These are phyloP conservation scores for Suhomyces bolitotheri DNA, from an alignment of 1,139 yeast species.

Conservation along the genomic window DNA sequence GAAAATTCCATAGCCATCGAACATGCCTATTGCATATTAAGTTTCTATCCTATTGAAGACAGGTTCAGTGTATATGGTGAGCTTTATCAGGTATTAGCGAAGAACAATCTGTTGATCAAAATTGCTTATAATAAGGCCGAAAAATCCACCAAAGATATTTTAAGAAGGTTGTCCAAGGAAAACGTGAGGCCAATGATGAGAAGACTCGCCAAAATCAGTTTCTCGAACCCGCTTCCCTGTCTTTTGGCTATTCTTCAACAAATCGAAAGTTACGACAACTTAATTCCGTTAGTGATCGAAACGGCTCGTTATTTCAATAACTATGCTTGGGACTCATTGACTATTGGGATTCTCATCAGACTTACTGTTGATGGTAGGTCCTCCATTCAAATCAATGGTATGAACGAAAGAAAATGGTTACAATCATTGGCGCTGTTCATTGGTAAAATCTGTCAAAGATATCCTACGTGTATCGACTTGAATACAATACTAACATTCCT, in stretches of 20 bases:
- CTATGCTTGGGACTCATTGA: conserved; percentile 84
- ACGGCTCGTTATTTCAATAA: conserved; percentile 77
- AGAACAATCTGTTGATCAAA: conserved; percentile 58
- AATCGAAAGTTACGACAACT: conserved; percentile 89
- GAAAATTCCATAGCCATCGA: conserved; percentile 65
- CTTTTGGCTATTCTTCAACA: conserved; percentile 63
- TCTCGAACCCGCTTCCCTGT: conserved; percentile 80
- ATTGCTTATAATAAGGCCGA: conserved; percentile 71
- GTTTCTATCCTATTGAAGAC: conserved; percentile 56
- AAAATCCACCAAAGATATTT: conserved; percentile 74
- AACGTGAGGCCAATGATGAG: conserved; percentile 79
- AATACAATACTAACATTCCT: conserved; percentile 59
- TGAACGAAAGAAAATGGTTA: conserved; percentile 83
- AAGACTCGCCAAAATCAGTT: conserved; percentile 72
- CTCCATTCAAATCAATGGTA: conserved; percentile 74
- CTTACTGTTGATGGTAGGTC: conserved; percentile 66
- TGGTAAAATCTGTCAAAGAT: conserved; percentile 60
- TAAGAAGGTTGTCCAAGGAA: conserved; percentile 86
- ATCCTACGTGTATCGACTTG: conserved; percentile 52
- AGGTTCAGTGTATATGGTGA: conserved; percentile 87
- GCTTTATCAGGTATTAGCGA: conserved; percentile 56
- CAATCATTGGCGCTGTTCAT: conserved; percentile 69
- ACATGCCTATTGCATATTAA: conserved; percentile 58
- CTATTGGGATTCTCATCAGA: conserved; percentile 71
- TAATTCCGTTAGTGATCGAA: conserved; percentile 74